phyloP scores from a whole-genome alignment of 1,284 basidiomycete genomes.

The Sanguinoderma infundibulare region DNA sequence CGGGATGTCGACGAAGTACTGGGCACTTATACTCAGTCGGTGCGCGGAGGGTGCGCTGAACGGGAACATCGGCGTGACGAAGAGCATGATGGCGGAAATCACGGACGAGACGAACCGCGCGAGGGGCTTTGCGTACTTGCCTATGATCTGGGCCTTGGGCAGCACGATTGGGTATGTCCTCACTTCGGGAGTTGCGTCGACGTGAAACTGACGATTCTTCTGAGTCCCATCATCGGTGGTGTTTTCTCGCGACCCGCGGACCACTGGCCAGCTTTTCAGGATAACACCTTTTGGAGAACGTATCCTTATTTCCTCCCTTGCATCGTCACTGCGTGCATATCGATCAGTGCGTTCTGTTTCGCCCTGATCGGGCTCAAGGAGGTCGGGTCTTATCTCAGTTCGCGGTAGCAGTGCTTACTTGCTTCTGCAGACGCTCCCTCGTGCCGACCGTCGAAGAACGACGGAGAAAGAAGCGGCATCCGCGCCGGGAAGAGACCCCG shows the following conservation, averaged over 20 bases:
- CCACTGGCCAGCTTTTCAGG: constrained; percentile 64
- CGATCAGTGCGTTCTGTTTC: constrained; percentile 52
- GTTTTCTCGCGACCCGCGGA: constrained; percentile 65
- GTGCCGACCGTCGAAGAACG: not conserved
- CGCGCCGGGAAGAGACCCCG: no score
- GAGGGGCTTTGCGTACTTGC: constrained; percentile 64
- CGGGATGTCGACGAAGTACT: constrained; percentile 66
- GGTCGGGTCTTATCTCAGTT: constrained; percentile 38
- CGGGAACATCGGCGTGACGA: constrained; percentile 69
- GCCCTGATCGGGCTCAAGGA: constrained; percentile 61
- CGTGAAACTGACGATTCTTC: not conserved
- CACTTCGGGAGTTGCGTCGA: not conserved
- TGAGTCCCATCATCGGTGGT: constrained; percentile 71
- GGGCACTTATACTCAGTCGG: constrained; percentile 57
- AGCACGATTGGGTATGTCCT: constrained; percentile 47
- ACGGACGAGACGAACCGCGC: constrained; percentile 72
- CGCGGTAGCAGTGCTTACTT: not conserved
- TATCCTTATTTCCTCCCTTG: constrained; percentile 78
- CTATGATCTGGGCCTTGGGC: constrained; percentile 54
- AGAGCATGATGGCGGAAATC: constrained; percentile 71
- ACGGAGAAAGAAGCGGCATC: not conserved
- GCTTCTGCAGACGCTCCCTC: not conserved
- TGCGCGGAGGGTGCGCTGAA: constrained; percentile 51
- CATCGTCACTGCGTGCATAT: constrained; percentile 56
- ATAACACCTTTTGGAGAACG: constrained; percentile 58